phyloP scores from a whole-genome alignment of 2,329 filamentous ascomycete species.

The Biscogniauxia mediterranea region DNA sequence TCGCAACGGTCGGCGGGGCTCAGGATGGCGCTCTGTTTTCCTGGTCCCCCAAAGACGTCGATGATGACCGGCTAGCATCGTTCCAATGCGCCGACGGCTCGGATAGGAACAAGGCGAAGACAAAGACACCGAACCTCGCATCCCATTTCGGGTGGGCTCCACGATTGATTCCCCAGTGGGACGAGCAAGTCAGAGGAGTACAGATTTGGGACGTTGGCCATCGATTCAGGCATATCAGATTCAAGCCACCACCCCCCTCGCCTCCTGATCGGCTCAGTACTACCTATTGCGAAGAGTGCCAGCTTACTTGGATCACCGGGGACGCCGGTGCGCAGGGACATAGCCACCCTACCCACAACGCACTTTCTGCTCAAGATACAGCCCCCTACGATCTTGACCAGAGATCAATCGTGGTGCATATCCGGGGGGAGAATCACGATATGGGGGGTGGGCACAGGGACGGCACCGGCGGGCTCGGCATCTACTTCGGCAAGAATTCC shows the following conservation, averaged over 20 bases:
- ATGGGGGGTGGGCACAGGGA: neutral
- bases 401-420: constrained; percentile 6
- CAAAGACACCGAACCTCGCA: neutral
- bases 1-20: neutral
- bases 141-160: constrained; percentile 1
- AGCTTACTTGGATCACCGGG: constrained; percentile 9
- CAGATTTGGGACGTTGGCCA: neutral
- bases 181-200: constrained; percentile 7
- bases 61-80: neutral
- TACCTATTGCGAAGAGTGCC: constrained; percentile 4
- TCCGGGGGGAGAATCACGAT: constrained; percentile 1
- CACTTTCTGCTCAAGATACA: neutral
- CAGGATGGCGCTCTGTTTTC: neutral
- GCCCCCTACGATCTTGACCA: neutral
- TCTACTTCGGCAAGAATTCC: constrained; percentile 10
- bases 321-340: neutral
- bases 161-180: constrained; percentile 8
- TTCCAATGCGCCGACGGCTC: neutral
- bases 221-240: neutral
- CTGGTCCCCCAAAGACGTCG: neutral
- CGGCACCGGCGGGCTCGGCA: neutral
- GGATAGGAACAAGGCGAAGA: neutral
- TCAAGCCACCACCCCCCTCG: constrained; percentile 1
- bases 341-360: constrained; percentile 2
- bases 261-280: neutral